Base-by-base conservation (phyloP, 1,284 basidiomycete species). In the Melampsora allii-populina region DNA sequence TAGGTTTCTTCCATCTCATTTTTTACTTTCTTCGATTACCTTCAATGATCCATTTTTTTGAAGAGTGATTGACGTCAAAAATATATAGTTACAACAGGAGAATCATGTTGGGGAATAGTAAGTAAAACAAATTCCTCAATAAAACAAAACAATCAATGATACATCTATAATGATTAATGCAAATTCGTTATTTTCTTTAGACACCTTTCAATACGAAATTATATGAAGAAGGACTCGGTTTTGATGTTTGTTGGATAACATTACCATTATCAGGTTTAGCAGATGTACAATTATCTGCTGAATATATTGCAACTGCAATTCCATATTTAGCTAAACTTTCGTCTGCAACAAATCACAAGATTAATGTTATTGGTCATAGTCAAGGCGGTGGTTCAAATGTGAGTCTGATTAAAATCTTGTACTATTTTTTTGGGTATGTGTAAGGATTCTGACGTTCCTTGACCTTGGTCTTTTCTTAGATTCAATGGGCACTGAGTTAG, bases 231-330 rank as follows among this genome's bases (percentile, higher is more conserved):
- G 79, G 79, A 21, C 69, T 75, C 2, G 80, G 79, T 2, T 82
- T 79, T 76, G 80, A 81, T 64, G 78, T 82, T 24, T 80, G 80
- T 68, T 81, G 78, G 75, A 76, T 81, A 60, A 78, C 78, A 48
- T 76, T 81, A 14, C 82, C 82, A 0, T 50, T 69, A 17, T 73
- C 78, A 10, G 75, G 76, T 9, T 74, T 80, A 53, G 67, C 66
- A 12, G 82, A 82, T 66, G 76, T 78, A 0, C 82, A 74, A 33
- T 46, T 76, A 39, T 78, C 77, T 14, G 77, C 78, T 48, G 81
- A 82, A 69, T 82, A 80, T 76, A 79, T 82, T 69, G 82, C 80
- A 14, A 78, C 78, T 69, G 77, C 72, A 46, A 79, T 82, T 74
- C 65, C 76, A 24, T 42, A 59, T 27, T 78, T 82, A 27, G 77